Conservation (phyloP, 139 green algal species). For the Parachlorella kessleri region DNA sequence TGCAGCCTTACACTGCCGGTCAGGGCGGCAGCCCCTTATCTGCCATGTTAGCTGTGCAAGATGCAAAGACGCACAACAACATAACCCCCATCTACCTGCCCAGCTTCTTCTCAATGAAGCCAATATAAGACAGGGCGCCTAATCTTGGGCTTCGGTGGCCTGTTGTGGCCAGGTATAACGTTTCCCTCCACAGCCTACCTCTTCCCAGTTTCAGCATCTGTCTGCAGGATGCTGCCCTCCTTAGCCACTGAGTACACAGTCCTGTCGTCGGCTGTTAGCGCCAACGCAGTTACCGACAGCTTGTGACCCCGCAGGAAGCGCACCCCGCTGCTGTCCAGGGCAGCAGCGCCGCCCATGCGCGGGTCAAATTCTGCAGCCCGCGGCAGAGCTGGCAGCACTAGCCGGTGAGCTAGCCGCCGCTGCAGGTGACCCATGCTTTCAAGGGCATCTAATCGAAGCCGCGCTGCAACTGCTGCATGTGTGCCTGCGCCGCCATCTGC, state of each 20-base stretch:
- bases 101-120: too few species aligned
- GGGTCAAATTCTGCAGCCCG: slow-evolving; percentile 9
- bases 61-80: too few species aligned
- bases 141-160: too few species aligned
- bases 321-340: slow-evolving; percentile 23
- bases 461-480: slow-evolving; percentile 39
- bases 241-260: slow-evolving; percentile 80
- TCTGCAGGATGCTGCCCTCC: slow-evolving; percentile 73
- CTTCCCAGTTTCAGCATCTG: slow-evolving; percentile 78
- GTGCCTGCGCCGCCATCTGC: slow-evolving; percentile 11
- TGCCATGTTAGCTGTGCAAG: too few species aligned
- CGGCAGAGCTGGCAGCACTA: slow-evolving; percentile 48
- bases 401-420: slow-evolving; percentile 49
- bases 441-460: slow-evolving; percentile 50
- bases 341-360: neutral
- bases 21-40: too few species aligned
- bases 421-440: slow-evolving; percentile 59
- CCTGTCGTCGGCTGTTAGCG: slow-evolving; percentile 72
- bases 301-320: slow-evolving; percentile 45
- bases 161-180: too few species aligned
- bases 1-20: too few species aligned
- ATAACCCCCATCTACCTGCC: too few species aligned
- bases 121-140: too few species aligned
- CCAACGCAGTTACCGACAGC: slow-evolving; percentile 71
- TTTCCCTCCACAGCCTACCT: too few species aligned